Conservation (phyloP, 345 rosid genomes). For the Kandelia obovata region DNA sequence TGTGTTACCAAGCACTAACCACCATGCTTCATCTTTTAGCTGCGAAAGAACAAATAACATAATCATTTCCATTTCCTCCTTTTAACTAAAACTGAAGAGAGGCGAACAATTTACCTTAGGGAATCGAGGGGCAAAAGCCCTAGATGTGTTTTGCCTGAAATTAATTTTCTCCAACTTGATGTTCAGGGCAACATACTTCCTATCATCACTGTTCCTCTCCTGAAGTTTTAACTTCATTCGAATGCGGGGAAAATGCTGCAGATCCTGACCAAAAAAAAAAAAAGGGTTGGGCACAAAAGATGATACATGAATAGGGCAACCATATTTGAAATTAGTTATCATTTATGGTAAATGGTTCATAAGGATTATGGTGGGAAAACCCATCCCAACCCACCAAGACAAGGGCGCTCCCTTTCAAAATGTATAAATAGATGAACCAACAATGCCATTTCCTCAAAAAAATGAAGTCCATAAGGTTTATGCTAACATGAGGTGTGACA, state of each 20-base stretch:
- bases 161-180: conserved; percentile 67
- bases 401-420: too few relatives aligned
- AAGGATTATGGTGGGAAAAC: neutral
- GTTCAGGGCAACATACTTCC: conserved; percentile 39
- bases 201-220: conserved; percentile 42
- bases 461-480: too few relatives aligned
- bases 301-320: neutral
- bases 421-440: too few relatives aligned
- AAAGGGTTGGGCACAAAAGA: neutral
- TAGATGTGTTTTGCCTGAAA: conserved; percentile 53
- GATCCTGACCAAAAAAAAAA: conserved; percentile 46
- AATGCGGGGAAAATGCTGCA: conserved; percentile 67
- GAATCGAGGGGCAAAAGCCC: conserved; percentile 82
- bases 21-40: conserved; percentile 98
- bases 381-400: neutral
- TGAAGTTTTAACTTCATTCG: conserved; percentile 61
- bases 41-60: conserved; percentile 30
- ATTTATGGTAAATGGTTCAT: too few relatives aligned
- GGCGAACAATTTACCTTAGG: conserved; percentile 60
- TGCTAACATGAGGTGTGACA: too few relatives aligned
- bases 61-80: conserved; percentile 2
- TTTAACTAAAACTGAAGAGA: conserved; percentile 3
- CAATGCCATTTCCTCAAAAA: too few relatives aligned
- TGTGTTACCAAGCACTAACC: conserved; percentile 82
- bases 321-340: too few relatives aligned